Conservation (phyloP, 169 alveolate species). For the Plasmodium yoelii region DNA sequence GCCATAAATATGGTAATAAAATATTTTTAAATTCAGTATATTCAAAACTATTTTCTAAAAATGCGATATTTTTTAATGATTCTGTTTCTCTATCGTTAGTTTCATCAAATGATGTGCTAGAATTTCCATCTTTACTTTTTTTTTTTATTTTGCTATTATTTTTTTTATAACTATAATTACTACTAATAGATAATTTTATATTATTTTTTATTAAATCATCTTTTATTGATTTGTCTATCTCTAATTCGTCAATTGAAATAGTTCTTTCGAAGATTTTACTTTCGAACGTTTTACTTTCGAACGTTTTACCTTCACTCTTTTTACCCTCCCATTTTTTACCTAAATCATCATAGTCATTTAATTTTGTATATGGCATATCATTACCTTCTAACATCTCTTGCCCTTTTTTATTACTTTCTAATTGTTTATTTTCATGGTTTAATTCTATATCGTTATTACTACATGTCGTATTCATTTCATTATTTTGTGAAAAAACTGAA, state of each 20-base stretch:
- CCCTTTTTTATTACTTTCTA: background rate
- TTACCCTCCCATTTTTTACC: too few species aligned
- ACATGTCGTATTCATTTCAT: slow-evolving; percentile 3
- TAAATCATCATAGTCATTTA: slow-evolving; percentile 2
- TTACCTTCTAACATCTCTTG: background rate
- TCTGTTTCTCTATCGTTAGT: background rate
- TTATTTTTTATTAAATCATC: background rate
- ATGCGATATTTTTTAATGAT: background rate
- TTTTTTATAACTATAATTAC: background rate
- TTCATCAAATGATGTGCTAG: background rate
- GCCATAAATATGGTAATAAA: slow-evolving; percentile 53
- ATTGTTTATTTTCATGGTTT: background rate
- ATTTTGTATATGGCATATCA: slow-evolving; percentile 5
- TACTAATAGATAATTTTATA: background rate
- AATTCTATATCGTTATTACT: background rate
- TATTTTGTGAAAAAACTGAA: background rate
- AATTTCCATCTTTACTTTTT: background rate
- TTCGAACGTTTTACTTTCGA: too few species aligned
- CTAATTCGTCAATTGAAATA: too few species aligned
- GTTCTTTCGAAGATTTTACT: too few species aligned
- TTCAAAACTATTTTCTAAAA: slow-evolving; percentile 40
- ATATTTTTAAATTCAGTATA: slow-evolving; percentile 40
- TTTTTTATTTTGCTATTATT: slow-evolving; percentile 7
- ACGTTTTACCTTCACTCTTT: too few species aligned
- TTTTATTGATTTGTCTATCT: background rate